phyloP scores from a whole-genome alignment of 345 rosid species.

The Populus tremula region DNA sequence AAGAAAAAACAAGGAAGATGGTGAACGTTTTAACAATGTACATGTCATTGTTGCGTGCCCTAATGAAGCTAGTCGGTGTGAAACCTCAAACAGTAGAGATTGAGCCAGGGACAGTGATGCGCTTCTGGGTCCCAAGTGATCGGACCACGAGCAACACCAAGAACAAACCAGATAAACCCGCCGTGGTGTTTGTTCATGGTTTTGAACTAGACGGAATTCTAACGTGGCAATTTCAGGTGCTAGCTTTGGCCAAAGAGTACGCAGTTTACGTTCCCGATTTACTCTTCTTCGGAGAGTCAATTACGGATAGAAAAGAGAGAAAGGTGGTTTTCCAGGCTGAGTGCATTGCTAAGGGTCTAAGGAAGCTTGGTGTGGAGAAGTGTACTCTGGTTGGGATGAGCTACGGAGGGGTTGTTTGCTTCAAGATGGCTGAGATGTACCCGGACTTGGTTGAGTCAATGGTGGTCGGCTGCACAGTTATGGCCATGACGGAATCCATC shows the following conservation, averaged over 20 bases:
- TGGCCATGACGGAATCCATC: slow-evolving; percentile 1
- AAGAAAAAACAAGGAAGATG: background rate
- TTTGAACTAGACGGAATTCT: slow-evolving; percentile 32
- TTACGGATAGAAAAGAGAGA: slow-evolving; percentile 23
- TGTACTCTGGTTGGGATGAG: background rate
- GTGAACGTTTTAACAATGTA: background rate
- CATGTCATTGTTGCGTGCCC: background rate
- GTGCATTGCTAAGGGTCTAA: slow-evolving; percentile 20
- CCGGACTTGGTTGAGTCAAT: slow-evolving; percentile 4
- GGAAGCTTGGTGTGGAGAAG: slow-evolving; percentile 1
- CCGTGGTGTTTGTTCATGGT: slow-evolving; percentile 44
- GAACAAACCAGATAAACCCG: slow-evolving; percentile 12
- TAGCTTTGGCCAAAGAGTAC: slow-evolving; percentile 28
- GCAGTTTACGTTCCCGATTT: slow-evolving; percentile 46
- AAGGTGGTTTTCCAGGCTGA: slow-evolving; percentile 21
- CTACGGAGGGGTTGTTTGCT: background rate
- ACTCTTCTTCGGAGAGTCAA: slow-evolving; percentile 46
- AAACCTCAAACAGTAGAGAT: slow-evolving; percentile 4
- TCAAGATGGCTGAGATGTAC: slow-evolving; percentile 2
- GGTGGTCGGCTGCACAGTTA: background rate
- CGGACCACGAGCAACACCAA: background rate
- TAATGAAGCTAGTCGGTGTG: background rate
- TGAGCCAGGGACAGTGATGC: background rate
- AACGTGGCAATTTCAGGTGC: slow-evolving; percentile 45
- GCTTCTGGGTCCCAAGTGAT: slow-evolving; percentile 15